Base-by-base conservation (phyloP, 805 yeast species). In the Monosporozyma solicola region DNA sequence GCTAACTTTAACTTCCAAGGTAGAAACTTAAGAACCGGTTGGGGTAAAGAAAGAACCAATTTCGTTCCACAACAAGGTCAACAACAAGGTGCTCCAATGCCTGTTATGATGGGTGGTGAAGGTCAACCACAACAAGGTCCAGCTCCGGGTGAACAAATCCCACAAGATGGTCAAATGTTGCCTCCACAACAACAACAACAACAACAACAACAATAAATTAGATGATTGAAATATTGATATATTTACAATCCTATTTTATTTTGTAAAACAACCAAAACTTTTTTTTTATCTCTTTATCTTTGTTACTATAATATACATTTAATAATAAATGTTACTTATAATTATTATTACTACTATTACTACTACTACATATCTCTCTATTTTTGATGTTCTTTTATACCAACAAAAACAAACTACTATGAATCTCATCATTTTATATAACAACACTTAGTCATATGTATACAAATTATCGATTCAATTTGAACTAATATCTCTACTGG, bases 21-120 rank as follows among this genome's bases (percentile, higher is more conserved):
- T 24, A 77, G 95, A 64, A 83, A 85, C 24, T 70, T 88, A 65
- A 84, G 83, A 65, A 82, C 89, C 60, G 91, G 95, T 35, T 90
- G 96, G 96, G 96, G 96, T 51, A 86, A 83, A 67, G 85, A 75
- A 55, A 72, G 72, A 56, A 65, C 66, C 24, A 66, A 70, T 27
- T 68, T 67, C 51, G 71, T 67, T 54, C 57, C 56, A 45, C 63
- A 50, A 52, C 60, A 53, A 25, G 60, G 57, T 54, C 59, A 54
- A 46, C 59, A 57, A 49, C 55, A 51, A 35, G 53, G 49, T 20
- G 20, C 20, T 22, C 53, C 54, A 55, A 51, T 57, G 51, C 49
- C 54, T 27, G 41, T 47, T 6, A 47, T 50, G 53, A 52, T 50
- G 49, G 52, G 45, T 39, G 49, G 52, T 16, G 53, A 41, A 41